Base-by-base conservation (phyloP, 1,139 yeast genomes). In the Casaregolazyma lundiana region DNA sequence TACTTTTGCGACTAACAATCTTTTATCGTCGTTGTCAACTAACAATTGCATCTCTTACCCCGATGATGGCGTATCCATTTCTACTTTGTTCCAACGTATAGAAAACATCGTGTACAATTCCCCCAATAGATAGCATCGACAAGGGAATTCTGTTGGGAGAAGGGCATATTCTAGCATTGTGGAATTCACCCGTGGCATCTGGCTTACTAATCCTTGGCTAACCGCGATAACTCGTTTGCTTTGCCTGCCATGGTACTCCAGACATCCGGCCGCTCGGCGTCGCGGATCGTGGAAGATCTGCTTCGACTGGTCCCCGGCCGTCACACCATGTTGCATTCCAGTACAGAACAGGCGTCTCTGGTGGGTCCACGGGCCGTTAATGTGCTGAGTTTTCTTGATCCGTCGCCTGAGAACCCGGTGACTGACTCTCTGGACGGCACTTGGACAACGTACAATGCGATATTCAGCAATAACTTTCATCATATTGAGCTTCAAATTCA, bases 251-350 rank as follows among this genome's bases (percentile, higher is more conserved):
- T 9, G 17, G 36, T 8, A 16, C 18, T 40, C 35, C 45, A 29
- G 26, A 37, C 39, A 8, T 53, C 56, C 6, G 61, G 64, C 24
- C 47, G 57, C 35, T 50, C 62, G 3, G 54, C 59, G 26, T 52
- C 61, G 8, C 43, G 64, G n/a, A 41, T 61, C 8, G 49, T 61
- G 9, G 64, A 59, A 36, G 64, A 61, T 46, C 48, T 61, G 26
- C 53, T 54, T n/a, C 43, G 55, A 13, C 46, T 43, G 37, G 41
- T 50, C 11, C 59, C 59, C 1, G 54, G 52, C 5, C 44, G 51
- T 9, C 46, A 50, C 21, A 43, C 43, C 35, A 41, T 60, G 42
- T 54, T 54, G n/a, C 43, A 48, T 16, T 38, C 46, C 15, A 56
- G 59, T 16, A 34, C 54, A 3, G 50, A 53, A 5, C 53, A 54